Base-by-base conservation (phyloP, 495 filamentous ascomycete species). In the Daldinia caldariorum region DNA sequence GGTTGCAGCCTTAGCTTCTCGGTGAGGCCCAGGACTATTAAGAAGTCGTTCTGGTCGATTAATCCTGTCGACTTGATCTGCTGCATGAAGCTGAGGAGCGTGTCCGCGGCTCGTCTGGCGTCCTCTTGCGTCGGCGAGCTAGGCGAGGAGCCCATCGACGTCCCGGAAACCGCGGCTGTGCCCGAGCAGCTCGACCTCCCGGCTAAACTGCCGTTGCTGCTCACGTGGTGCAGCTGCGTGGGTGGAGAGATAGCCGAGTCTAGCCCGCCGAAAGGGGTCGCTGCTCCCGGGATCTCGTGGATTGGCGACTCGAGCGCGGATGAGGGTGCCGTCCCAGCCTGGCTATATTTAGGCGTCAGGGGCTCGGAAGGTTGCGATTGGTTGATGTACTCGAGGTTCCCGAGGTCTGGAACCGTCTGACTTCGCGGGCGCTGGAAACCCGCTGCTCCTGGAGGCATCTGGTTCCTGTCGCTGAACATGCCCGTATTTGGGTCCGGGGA, bases 71-170 rank as follows among this genome's bases (percentile, higher is more conserved):
- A 76, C 1, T 90, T 88, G 71, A 93, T 89, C 50, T 90, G 87
- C 69, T 91, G 85, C 79, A 97, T 91, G 77, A 93, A 98, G 58
- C 84, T 90, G 80, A 97, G 87, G 1, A 98, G 85, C 12, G 94
- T 86, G 74, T 97, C 93, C 20, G 97, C 85, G 2, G 95, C 96
- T 38, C 87, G 86, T 31, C 90, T 85, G 0, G 95, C 95, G 75
- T 99, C 94, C 67, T 97, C 95, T 75, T 93, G 92, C 0, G 92
- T 94, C 0, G 94, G 94, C 0, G 90, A 90, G n/a, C 82, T 81
- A 1, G 82, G 85, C 34, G 82, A 82, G 1, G 82, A 85, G 4
- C 80, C 80, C 47, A 79, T 74, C 29, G 76, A 61, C 47, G 65
- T 69, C n/a, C 75, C 77, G 32, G 75, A 75, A 26, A 78, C 78